Conservation (phyloP, 1,284 basidiomycete genomes). For the Sporisorium iseilematis-ciliati region DNA sequence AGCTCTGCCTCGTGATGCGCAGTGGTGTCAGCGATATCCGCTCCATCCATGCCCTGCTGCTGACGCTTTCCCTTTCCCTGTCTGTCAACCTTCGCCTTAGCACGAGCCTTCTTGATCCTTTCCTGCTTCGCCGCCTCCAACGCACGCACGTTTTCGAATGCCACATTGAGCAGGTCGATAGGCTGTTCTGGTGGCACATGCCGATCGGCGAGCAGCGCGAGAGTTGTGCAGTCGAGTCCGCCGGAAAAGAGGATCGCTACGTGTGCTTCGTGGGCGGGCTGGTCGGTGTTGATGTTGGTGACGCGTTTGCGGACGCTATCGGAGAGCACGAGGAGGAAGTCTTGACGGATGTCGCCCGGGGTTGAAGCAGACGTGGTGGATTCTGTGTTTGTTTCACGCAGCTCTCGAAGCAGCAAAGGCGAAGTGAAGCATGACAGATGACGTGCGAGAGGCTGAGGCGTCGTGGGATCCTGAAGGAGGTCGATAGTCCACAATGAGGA, state of each 20-base stretch:
- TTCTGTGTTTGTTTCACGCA: conserved; percentile 7
- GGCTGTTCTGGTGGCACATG: conserved; percentile 74
- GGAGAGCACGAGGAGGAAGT: conserved; percentile 69
- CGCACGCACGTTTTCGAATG: conserved; percentile 89
- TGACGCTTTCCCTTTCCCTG: conserved; percentile 7
- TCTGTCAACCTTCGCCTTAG: conserved; percentile 1
- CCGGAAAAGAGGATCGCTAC: conserved; percentile 94
- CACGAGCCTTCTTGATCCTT: conserved; percentile 46
- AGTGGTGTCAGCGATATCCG: neutral
- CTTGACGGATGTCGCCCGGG: conserved; percentile 19
- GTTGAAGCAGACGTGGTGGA: neutral
- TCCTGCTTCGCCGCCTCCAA: conserved; percentile 68
- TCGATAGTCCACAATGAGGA: conserved; percentile 75
- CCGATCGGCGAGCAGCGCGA: conserved; percentile 81
- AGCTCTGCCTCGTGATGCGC: neutral
- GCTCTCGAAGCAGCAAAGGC: conserved; percentile 27
- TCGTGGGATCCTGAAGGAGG: conserved; percentile 59
- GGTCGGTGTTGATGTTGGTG: conserved; percentile 69
- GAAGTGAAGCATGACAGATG: conserved; percentile 13
- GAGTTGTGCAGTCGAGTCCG: conserved; percentile 89
- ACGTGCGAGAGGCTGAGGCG: conserved; percentile 5
- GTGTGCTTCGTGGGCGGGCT: conserved; percentile 67
- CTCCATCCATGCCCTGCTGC: neutral
- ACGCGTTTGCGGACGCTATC: conserved; percentile 71
- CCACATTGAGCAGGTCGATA: conserved; percentile 94